Conservation (phyloP, 495 filamentous ascomycete species). For the Hypoxylon trugodes region DNA sequence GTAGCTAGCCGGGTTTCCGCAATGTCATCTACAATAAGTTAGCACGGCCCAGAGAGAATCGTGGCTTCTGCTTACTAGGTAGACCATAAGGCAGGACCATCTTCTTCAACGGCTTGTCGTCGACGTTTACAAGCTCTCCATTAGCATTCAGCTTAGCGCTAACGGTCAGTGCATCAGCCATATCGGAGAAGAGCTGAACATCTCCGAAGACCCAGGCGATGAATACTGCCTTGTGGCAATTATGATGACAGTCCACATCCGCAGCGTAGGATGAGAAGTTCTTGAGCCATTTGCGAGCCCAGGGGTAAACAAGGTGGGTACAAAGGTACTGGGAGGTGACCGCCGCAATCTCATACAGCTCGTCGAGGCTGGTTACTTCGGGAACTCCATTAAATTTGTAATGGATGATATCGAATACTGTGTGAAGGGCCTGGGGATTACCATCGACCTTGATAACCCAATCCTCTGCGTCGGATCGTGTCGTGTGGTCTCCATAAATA, state of each 20-base stretch:
- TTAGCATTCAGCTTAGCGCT: slow-evolving; percentile 7
- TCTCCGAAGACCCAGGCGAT: slow-evolving; percentile 28
- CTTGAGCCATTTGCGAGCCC: slow-evolving; percentile 20
- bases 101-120: slow-evolving; percentile 7
- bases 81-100: slow-evolving; percentile 19
- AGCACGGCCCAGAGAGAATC: not conserved
- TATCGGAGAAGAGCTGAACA: slow-evolving; percentile 21
- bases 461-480: not conserved
- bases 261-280: not conserved
- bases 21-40: not conserved
- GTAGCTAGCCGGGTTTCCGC: not conserved
- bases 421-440: slow-evolving; percentile 2
- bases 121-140: slow-evolving; percentile 18
- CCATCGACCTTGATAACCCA: not conserved
- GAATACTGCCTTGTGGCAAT: slow-evolving; percentile 25
- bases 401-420: slow-evolving; percentile 26
- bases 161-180: slow-evolving; percentile 18
- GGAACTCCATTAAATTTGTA: slow-evolving; percentile 17
- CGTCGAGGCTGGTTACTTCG: not conserved
- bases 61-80: slow-evolving; percentile 6
- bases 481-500: not conserved
- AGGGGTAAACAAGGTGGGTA: slow-evolving; percentile 26
- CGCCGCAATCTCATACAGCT: slow-evolving; percentile 17
- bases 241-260: not conserved
- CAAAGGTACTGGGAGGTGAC: slow-evolving; percentile 17